Conservation (phyloP, 2,329 filamentous ascomycete species). For the Fulvia fulva region DNA sequence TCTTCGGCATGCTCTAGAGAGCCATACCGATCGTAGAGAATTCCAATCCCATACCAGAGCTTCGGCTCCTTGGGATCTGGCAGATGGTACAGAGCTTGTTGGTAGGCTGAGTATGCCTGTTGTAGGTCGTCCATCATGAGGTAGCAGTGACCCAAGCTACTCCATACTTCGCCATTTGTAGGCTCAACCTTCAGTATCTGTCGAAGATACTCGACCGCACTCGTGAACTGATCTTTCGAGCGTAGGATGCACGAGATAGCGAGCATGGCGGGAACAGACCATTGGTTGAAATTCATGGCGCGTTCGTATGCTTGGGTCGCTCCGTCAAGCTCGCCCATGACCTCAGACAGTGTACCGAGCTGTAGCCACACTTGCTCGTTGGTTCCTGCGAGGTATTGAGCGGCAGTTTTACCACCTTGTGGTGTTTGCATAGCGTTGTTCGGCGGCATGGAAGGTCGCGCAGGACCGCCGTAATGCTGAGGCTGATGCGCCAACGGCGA, state of each 20-base stretch:
- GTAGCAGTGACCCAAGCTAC: constrained; percentile 94
- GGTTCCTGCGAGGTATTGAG: constrained; percentile 70
- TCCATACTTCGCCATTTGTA: constrained; percentile 93
- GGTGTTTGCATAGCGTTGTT: constrained; percentile 46
- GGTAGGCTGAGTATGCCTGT: constrained; percentile 94
- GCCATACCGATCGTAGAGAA: constrained; percentile 93
- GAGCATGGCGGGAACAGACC: constrained; percentile 88
- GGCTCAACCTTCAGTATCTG: constrained; percentile 85
- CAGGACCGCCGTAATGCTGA: constrained; percentile 37
- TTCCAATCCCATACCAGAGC: constrained; percentile 98
- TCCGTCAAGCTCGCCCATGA: constrained; percentile 82
- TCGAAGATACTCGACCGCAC: constrained; percentile 88
- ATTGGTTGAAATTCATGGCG: constrained; percentile 79
- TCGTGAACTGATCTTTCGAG: constrained; percentile 87
- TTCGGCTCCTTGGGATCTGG: constrained; percentile 96
- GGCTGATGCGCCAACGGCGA: constrained; percentile 2
- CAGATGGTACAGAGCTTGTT: constrained; percentile 89
- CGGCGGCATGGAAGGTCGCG: constrained; percentile 54
- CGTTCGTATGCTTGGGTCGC: constrained; percentile 88
- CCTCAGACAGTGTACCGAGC: constrained; percentile 80
- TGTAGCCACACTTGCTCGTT: constrained; percentile 92
- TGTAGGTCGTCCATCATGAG: constrained; percentile 98
- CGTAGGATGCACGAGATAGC: constrained; percentile 88
- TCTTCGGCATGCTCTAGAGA: constrained; percentile 96
- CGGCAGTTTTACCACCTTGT: constrained; percentile 56